These are phyloP conservation scores for Erodium moschatum DNA, from an alignment of 441 rosid genomes.

Conservation along the genomic window DNA sequence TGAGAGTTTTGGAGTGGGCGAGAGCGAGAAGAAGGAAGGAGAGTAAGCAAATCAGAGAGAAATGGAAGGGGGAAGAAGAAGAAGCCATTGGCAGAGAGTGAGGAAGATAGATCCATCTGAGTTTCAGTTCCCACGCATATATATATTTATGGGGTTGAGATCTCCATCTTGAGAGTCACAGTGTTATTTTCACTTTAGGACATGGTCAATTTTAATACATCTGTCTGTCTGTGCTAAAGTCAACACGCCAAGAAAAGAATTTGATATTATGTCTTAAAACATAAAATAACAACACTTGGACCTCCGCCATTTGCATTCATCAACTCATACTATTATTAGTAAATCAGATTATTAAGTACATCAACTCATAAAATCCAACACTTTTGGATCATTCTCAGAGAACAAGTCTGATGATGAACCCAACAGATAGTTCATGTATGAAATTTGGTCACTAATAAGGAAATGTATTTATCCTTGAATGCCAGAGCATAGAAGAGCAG, in stretches of 20 bases:
- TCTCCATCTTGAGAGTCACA: no score
- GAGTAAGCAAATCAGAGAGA: constrained; percentile 5
- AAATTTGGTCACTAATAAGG: neutral
- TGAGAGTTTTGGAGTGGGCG: constrained; percentile 53
- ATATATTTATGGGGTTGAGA: no score
- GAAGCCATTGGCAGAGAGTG: neutral
- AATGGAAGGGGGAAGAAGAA: no score
- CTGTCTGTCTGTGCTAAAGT: no score
- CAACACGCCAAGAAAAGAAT: no score
- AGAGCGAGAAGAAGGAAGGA: constrained; percentile 27
- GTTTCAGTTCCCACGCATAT: neutral
- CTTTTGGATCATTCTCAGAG: neutral
- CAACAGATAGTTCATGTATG: neutral
- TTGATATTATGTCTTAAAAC: no score
- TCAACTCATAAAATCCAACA: no score
- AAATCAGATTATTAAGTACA: neutral
- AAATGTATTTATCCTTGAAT: neutral
- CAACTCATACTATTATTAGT: no score
- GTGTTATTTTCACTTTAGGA: no score
- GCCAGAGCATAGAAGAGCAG: neutral
- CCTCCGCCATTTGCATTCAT: no score
- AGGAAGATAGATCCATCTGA: neutral
- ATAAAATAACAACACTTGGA: no score
- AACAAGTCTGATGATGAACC: neutral
- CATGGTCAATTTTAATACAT: no score